Percentiles rank a stretch among this genome's conserved stretches.
Conservation (phyloP, 2,329 filamentous ascomycete genomes). For the Fusarium sp. region DNA sequence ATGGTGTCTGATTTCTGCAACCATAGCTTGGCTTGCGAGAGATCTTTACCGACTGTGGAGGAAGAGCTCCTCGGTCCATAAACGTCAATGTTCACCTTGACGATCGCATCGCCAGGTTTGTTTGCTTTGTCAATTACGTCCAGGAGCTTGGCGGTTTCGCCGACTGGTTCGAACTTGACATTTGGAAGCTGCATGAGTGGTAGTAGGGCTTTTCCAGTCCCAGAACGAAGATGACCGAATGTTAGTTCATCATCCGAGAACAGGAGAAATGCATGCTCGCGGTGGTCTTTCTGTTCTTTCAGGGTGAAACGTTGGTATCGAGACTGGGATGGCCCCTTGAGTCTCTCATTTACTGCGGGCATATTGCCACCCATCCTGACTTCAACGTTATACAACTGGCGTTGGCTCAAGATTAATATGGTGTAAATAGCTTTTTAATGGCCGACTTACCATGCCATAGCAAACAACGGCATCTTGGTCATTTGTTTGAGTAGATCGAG, state of each 20-base stretch:
- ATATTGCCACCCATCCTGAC: constrained; percentile 22
- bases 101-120: constrained; percentile 44
- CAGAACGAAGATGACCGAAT: neutral
- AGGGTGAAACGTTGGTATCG: neutral
- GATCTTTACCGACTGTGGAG: constrained; percentile 40
- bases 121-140: constrained; percentile 42
- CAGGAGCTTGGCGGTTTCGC: constrained; percentile 17
- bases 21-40: constrained; percentile 50
- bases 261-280: neutral
- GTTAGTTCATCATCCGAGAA: neutral
- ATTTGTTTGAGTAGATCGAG: neutral
- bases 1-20: constrained; percentile 49
- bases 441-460: neutral
- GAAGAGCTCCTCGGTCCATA: constrained; percentile 48
- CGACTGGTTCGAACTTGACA: constrained; percentile 26
- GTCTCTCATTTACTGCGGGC: neutral
- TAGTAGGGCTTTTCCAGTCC: neutral
- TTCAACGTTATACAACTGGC: neutral
- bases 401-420: too few species aligned
- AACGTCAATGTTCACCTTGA: constrained; percentile 51
- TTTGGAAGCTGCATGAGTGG: neutral
- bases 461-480: neutral
- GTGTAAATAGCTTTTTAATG: too few species aligned
- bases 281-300: neutral
- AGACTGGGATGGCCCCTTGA: neutral